Evolutionary conservation across 768 basidiomycete genomes (phyloP).

Genomic region (Fistulinella prunicolor): DNA sequence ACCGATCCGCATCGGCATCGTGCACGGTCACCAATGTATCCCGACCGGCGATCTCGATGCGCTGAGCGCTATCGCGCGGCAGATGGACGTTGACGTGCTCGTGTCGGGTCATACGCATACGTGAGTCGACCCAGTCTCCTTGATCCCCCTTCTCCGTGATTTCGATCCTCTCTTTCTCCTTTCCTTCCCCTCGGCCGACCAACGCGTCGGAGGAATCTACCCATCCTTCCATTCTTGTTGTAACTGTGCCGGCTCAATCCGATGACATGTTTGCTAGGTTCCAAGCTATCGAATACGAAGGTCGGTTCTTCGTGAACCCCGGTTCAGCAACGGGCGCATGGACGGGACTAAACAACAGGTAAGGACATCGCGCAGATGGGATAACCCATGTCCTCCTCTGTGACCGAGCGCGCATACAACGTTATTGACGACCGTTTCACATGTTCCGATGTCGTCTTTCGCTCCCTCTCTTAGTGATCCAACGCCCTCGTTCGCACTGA

Average conservation of each 20-base stretch:
- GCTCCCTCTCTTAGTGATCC: constrained; percentile 77
- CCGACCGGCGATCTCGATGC: constrained; percentile 91
- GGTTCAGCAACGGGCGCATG: constrained; percentile 95
- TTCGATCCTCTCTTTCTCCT: background rate
- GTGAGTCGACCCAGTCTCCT: constrained; percentile 45
- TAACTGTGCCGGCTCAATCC: too few relatives aligned
- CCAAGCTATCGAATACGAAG: constrained; percentile 89
- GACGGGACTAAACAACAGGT: constrained; percentile 50
- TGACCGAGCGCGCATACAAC: too few relatives aligned
- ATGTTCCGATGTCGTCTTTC: too few relatives aligned
- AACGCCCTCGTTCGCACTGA: constrained; percentile 91
- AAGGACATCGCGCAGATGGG: background rate
- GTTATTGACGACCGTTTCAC: too few relatives aligned
- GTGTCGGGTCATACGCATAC: constrained; percentile 92
- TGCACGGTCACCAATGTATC: constrained; percentile 92
- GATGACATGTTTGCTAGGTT: constrained; percentile 51
- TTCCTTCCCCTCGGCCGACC: too few relatives aligned
- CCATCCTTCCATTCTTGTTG: too few relatives aligned
- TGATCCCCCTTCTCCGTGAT: background rate
- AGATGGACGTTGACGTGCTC: constrained; percentile 97
- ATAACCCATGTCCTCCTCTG: too few relatives aligned
- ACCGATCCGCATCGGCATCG: constrained; percentile 86
- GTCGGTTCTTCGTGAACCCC: constrained; percentile 93
- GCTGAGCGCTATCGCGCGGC: constrained; percentile 82
- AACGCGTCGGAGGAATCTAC: too few relatives aligned